Evolutionary conservation across 2,329 filamentous ascomycete genomes (phyloP), one percentile per base, ranked within the genome.

Genomic region (Periconia sp.): DNA sequence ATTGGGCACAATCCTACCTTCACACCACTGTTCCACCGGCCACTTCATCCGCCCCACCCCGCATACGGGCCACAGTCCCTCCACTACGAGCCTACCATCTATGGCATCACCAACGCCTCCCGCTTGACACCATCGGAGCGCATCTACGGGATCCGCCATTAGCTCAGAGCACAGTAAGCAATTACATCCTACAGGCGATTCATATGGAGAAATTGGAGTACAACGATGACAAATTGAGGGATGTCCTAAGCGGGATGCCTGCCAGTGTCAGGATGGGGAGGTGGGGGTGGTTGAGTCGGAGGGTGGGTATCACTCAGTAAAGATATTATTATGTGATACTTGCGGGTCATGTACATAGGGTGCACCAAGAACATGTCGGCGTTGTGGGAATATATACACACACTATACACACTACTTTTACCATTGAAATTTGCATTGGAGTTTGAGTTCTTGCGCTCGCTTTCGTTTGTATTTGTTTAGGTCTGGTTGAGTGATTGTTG

Each of bases 41-140:
- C 10, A 18, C 46, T 2, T 52, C 49, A 13, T 47, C 57, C 12
- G 29, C 34, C 12, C 56, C 50, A 10, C 48, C 61, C 8, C 54
- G 57, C 13, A 61, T 66, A 25, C 63, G 60, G 16, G 65, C 65
- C 21, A 68, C 65, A 5, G 22, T 62, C 3, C 44, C 60, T 2
- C 61, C 59, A 36, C 57, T 70, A 11, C 64, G 65, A 10, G 61
- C 63, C 7, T 70, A 69, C 42, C 54, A 66, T 28, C 40, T 70
- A 24, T 70, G 66, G 66, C 46, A 63, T 23, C 43, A 61, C 23
- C 65, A 68, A 38, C 35, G 45, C 3, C 40, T 68, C 5, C 23
- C 54, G 2, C 11, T 68, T 7, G 47, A 50, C 4, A 48, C 51
- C 5, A 56, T 68, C 21, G 59, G 55, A 5, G 16, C 28, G 4